Evolutionary conservation across 805 yeast species (phyloP), one percentile per base, ranked within the genome.

Genomic region (Saturnispora sekii): DNA sequence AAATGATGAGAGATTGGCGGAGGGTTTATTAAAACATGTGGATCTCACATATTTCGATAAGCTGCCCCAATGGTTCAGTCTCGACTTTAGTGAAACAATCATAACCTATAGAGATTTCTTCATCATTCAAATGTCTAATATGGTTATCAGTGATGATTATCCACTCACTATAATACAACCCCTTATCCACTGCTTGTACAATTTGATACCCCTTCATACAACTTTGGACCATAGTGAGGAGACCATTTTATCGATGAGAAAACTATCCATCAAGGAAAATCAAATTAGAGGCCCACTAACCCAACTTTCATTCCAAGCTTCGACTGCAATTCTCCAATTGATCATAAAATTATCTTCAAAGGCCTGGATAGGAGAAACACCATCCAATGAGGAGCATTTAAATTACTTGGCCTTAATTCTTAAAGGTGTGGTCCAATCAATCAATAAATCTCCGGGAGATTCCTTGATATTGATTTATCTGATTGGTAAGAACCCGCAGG

Each of bases 91-190:
- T 37, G 40, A 37, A 10, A 12, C 58, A 41, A 55, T 50, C 45
- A 51, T 61, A 10, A 77, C 86, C 1, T 73, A 77, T 44, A 62
- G 90, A 49, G 94, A 84, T 59, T 81, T 80, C 46, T 44, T 79
- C 7, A 66, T 81, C 0, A 65, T 71, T 5, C 84, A 79, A 40
- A 56, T 77, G 5, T 70, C 78, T 38, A 63, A 63, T 18, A 53
- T 74, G 32, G 52, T 78, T 5, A 50, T 58, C 15, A 45, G 60
- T 26, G 68, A 69, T 49, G 45, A 38, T 15, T 55, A 63, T 31
- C 64, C 63, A 42, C 48, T 47, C 12, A 50, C 64, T 4, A 54
- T 70, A 11, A 61, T 75, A 4, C 72, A 78, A 1, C 71, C 78
- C 10, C 60, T 77, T 32, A 71, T 75, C 41, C 84, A 83, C 54